Base-by-base conservation (phyloP, 2,329 filamentous ascomycete genomes). In the Colletotrichum scovillei region DNA sequence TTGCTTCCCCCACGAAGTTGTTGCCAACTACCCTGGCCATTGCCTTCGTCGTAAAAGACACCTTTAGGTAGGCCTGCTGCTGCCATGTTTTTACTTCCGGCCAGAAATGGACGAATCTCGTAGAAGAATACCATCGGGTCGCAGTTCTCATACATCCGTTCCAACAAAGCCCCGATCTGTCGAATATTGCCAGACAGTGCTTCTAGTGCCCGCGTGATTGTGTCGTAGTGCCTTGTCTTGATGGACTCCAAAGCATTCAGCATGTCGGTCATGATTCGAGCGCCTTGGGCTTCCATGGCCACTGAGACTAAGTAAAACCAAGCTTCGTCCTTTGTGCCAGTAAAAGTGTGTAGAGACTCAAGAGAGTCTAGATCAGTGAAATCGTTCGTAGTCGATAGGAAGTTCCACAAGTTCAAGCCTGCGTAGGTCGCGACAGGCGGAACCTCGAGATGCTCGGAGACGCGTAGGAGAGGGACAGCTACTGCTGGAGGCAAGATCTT, bases 271-370 rank as follows among this genome's bases (percentile, higher is more conserved):
- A 98, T 92, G 42, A 94, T 90, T 0, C 88, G 86, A 0, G 92
- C 95, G 0, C 93, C 95, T 59, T 92, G 89, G 42, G 94, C 93
- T 84, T 98, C 96, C 80, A 98, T 97, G 22, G 95, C 95, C 0
- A 97, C 93, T 0, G 94, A 97, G 74, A 98, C 89, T 49, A 97
- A 87, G 77, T 95, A 95, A 84, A 98, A 98, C 96, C 96, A 98
- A 77, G 95, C 95, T 82, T 98, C 96, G 76, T 97, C 95, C 63
- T 92, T 84, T 8, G 94, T 97, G 30, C 95, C 95, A 5, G 95
- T 98, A 78, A 98, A 97, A 14, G 95, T 97, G 79, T 93, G 89
- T 11, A 95, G 87, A 0, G 92, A 92, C 24, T 88, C 86, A 12
- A 98, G 86, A 63, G 93, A 91, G 72, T 94, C 89, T 11, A 96